phyloP scores from a whole-genome alignment of 768 basidiomycete species.

The Phylloporus arenicola region DNA sequence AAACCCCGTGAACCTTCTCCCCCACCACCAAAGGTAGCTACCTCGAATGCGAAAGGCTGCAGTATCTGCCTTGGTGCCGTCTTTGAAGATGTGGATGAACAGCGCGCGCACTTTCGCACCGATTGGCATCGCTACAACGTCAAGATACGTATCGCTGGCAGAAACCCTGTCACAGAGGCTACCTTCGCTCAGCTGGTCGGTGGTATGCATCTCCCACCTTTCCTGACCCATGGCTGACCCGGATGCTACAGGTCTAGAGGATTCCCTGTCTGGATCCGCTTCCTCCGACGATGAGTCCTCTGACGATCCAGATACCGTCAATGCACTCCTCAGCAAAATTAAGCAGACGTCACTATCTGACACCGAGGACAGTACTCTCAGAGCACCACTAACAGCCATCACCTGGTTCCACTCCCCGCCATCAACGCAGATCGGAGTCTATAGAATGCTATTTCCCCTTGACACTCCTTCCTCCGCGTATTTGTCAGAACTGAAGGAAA shows the following conservation, averaged over 20 bases:
- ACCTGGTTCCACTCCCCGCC: conserved; percentile 89
- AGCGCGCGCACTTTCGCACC: conserved; percentile 81
- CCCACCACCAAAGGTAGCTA: conserved; percentile 28
- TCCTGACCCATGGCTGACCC: not conserved
- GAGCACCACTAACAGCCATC: conserved; percentile 57
- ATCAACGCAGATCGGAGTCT: conserved; percentile 85
- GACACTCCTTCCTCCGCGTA: conserved; percentile 39
- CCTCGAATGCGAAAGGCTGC: conserved; percentile 47
- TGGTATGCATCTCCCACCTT: conserved; percentile 41
- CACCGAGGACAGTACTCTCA: conserved; percentile 36
- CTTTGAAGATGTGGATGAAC: conserved; percentile 75
- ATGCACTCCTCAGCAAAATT: conserved; percentile 59
- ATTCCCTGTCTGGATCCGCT: conserved; percentile 89
- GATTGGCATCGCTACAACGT: conserved; percentile 99
- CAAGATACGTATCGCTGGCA: conserved; percentile 67
- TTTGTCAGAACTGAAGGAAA: conserved; percentile 54
- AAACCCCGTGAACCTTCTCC: conserved; percentile 29
- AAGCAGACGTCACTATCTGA: conserved; percentile 42
- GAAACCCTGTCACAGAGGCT: conserved; percentile 57
- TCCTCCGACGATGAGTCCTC: conserved; percentile 56
- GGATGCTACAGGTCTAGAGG: conserved; percentile 54
- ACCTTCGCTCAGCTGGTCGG: conserved; percentile 78
- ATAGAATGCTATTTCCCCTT: conserved; percentile 67
- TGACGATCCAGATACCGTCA: conserved; percentile 62
- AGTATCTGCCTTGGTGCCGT: conserved; percentile 63